Percentiles rank a stretch among this genome's conserved stretches.
These are phyloP conservation scores for Vanrija sp. DNA, from an alignment of 1,284 basidiomycete genomes.

Conservation along the genomic window DNA sequence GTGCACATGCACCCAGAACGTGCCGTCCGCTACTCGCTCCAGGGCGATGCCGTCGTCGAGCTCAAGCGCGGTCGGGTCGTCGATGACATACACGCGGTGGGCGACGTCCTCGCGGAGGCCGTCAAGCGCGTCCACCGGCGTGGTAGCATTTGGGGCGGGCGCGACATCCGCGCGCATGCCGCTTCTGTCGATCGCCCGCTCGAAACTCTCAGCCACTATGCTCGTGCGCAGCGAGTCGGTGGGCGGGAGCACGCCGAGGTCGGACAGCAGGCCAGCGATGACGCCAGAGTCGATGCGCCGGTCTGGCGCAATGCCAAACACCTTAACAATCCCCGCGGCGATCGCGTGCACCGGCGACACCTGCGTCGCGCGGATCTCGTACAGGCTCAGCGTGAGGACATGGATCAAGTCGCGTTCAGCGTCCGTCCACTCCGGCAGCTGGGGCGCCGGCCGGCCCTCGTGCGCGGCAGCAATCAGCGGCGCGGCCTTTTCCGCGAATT, in stretches of 20 bases:
- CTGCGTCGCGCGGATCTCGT: constrained; percentile 61
- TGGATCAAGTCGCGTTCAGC: constrained; percentile 64
- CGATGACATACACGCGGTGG: constrained; percentile 82
- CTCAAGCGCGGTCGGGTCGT: constrained; percentile 76
- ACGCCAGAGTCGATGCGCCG: constrained; percentile 49
- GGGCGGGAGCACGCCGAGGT: constrained; percentile 66
- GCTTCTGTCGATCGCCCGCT: constrained; percentile 19
- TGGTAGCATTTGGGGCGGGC: constrained; percentile 12
- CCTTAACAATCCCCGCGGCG: constrained; percentile 62
- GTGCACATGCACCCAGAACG: constrained; percentile 83
- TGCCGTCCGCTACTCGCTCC: constrained; percentile 59
- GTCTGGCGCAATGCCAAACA: constrained; percentile 50
- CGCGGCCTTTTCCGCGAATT: constrained; percentile 57
- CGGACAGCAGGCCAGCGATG: constrained; percentile 56
- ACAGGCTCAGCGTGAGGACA: constrained; percentile 63
- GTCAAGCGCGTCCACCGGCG: constrained; percentile 22
- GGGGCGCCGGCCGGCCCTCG: neutral
- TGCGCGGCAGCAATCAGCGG: neutral
- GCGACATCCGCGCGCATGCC: constrained; percentile 26
- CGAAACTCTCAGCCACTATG: constrained; percentile 24
- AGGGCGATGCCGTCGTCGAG: constrained; percentile 92
- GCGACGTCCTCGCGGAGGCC: constrained; percentile 68
- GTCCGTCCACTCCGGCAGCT: constrained; percentile 53
- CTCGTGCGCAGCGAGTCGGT: constrained; percentile 58
- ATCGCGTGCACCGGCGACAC: constrained; percentile 59